Evolutionary conservation across 768 basidiomycete species (phyloP).

Genomic region (Tylopilus rubrobrunneus): DNA sequence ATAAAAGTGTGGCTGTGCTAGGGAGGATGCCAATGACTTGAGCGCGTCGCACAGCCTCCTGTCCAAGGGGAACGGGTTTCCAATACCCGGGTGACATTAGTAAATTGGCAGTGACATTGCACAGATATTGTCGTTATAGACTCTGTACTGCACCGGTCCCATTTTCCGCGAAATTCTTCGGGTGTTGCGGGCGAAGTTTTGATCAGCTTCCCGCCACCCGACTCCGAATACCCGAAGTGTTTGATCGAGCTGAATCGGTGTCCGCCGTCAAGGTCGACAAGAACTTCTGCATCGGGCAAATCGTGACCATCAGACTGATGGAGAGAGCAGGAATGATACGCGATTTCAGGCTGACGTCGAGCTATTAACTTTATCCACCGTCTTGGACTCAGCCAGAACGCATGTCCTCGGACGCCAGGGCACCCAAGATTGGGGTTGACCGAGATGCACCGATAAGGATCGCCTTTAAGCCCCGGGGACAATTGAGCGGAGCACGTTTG

Average conservation of each 20-base stretch:
- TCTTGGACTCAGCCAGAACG: conserved; percentile 1
- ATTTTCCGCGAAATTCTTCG: not conserved
- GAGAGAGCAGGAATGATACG: conserved; percentile 9
- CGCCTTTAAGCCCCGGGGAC: conserved; percentile 7
- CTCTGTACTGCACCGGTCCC: not conserved
- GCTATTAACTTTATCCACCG: conserved; percentile 18
- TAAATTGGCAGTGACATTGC: not conserved
- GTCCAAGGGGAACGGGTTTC: not conserved
- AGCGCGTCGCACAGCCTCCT: not conserved
- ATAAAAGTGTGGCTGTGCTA: not conserved
- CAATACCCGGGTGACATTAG: not conserved
- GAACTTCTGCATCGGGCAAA: not conserved
- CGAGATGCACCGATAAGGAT: conserved; percentile 32
- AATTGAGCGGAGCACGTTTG: conserved; percentile 9
- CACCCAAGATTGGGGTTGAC: conserved; percentile 9
- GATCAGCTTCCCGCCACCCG: not conserved
- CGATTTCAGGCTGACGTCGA: conserved; percentile 10
- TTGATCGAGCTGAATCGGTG: conserved; percentile 12
- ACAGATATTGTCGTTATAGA: not conserved
- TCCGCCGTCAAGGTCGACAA: conserved; percentile 3
- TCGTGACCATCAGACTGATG: conserved; percentile 11
- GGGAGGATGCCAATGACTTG: not conserved
- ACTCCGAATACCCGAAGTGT: conserved; percentile 16
- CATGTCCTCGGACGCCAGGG: conserved; percentile 21
- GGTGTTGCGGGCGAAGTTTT: not conserved